These are phyloP conservation scores for Gossypium schwendimanii DNA, from an alignment of 441 rosid species.

Conservation along the genomic window DNA sequence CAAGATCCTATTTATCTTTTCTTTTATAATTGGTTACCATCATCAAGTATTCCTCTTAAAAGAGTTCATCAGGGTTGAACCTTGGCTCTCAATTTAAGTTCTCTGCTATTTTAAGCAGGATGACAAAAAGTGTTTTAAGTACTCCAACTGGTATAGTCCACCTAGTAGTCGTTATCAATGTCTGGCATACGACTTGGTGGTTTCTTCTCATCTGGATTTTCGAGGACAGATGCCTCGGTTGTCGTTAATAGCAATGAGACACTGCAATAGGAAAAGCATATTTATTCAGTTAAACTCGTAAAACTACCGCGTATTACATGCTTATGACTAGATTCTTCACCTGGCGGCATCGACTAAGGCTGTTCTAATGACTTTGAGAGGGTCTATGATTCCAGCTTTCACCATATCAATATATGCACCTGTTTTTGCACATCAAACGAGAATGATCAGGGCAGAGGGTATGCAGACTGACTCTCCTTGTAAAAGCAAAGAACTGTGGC, in stretches of 20 bases:
- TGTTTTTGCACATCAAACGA: conserved; percentile 22
- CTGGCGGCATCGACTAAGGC: conserved; percentile 87
- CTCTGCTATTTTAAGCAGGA: background rate
- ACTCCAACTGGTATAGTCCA: background rate
- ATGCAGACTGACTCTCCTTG: background rate
- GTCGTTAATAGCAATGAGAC: conserved; percentile 80
- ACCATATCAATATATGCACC: conserved; percentile 80
- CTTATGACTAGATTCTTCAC: conserved; percentile 27
- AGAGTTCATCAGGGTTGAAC: background rate
- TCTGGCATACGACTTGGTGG: conserved; percentile 64
- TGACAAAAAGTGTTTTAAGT: background rate
- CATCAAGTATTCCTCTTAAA: background rate
- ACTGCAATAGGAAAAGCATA: conserved; percentile 33
- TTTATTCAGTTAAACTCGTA: background rate
- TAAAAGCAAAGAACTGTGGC: background rate
- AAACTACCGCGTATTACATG: background rate
- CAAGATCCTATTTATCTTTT: background rate
- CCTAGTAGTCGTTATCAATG: conserved; percentile 46
- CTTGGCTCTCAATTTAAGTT: conserved; percentile 1
- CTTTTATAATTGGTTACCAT: background rate
- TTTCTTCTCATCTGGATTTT: conserved; percentile 35
- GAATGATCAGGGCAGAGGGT: background rate
- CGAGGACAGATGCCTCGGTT: conserved; percentile 67
- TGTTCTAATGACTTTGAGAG: conserved; percentile 78
- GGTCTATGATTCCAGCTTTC: conserved; percentile 79